Evolutionary conservation across 306 rosid genomes (phyloP).

Genomic region (Medicago ruthenica): DNA sequence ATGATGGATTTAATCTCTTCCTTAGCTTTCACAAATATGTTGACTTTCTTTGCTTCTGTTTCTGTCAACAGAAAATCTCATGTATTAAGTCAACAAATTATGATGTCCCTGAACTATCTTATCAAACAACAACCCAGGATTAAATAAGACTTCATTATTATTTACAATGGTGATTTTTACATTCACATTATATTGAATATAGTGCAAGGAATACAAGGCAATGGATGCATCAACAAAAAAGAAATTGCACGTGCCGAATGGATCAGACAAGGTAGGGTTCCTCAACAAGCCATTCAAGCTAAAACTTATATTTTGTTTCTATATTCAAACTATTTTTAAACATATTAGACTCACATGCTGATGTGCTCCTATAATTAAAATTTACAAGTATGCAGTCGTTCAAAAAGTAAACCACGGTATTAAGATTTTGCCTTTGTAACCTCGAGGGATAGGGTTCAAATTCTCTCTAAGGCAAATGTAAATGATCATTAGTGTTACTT

Average conservation of each 20-base stretch:
- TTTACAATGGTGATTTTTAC: not conserved
- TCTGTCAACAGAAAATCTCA: conserved; percentile 54
- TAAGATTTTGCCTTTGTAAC: not conserved
- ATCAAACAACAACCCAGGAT: conserved; percentile 11
- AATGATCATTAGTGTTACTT: too few relatives aligned
- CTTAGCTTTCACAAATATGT: conserved; percentile 54
- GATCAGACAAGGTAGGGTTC: not conserved
- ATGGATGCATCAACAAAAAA: not conserved
- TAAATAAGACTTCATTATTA: conserved; percentile 16
- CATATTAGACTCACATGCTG: too few relatives aligned
- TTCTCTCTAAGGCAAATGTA: not conserved
- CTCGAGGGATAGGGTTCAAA: not conserved
- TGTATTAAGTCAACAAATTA: not conserved
- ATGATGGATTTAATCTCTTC: conserved; percentile 56
- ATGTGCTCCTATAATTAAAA: too few relatives aligned
- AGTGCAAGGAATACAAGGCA: conserved; percentile 6
- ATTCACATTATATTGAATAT: not conserved
- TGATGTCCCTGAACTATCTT: not conserved
- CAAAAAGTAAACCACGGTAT: not conserved
- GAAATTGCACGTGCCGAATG: not conserved
- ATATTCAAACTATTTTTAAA: not conserved
- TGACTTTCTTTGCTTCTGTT: conserved; percentile 37
- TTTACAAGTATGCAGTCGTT: conserved; percentile 15
- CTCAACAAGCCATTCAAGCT: conserved; percentile 35
- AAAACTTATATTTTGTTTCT: conserved; percentile 22